Conservation (phyloP, 2,329 filamentous ascomycete genomes). For the Xylariaceae sp. region DNA sequence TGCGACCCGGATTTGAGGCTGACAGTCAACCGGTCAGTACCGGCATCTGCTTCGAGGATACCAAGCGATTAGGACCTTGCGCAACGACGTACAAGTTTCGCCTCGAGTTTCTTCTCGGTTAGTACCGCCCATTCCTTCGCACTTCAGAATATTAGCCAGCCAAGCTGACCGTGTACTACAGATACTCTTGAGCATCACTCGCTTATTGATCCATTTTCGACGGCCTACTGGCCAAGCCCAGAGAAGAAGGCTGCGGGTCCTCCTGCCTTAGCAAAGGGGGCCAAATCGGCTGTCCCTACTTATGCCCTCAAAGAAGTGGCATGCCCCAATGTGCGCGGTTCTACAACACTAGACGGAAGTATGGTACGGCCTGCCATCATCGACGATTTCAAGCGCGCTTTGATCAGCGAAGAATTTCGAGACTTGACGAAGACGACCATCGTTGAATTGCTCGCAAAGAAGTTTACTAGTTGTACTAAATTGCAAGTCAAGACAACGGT, state of each 20-base stretch:
- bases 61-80: slow-evolving; percentile 41
- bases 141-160: too few relatives aligned
- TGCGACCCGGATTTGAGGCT: slow-evolving; percentile 44
- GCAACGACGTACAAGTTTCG: slow-evolving; percentile 56
- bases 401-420: slow-evolving; percentile 60
- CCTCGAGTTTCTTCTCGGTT: slow-evolving; percentile 73
- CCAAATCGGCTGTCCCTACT: slow-evolving; percentile 23
- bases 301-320: slow-evolving; percentile 11
- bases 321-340: slow-evolving; percentile 3
- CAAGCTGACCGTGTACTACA: slow-evolving; percentile 24
- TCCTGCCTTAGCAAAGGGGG: slow-evolving; percentile 4
- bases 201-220: slow-evolving; percentile 79
- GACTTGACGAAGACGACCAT: slow-evolving; percentile 68
- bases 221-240: slow-evolving; percentile 65
- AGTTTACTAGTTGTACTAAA: slow-evolving; percentile 67
- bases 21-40: slow-evolving; percentile 71
- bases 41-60: slow-evolving; percentile 80
- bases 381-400: slow-evolving; percentile 61
- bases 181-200: slow-evolving; percentile 46
- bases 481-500: slow-evolving; percentile 69
- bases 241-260: slow-evolving; percentile 28
- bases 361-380: slow-evolving; percentile 57
- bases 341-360: slow-evolving; percentile 20
- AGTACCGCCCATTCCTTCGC: slow-evolving; percentile 26
- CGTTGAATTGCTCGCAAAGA: slow-evolving; percentile 70